phyloP scores from a whole-genome alignment of 306 rosid species.

The Fagus crenata region DNA sequence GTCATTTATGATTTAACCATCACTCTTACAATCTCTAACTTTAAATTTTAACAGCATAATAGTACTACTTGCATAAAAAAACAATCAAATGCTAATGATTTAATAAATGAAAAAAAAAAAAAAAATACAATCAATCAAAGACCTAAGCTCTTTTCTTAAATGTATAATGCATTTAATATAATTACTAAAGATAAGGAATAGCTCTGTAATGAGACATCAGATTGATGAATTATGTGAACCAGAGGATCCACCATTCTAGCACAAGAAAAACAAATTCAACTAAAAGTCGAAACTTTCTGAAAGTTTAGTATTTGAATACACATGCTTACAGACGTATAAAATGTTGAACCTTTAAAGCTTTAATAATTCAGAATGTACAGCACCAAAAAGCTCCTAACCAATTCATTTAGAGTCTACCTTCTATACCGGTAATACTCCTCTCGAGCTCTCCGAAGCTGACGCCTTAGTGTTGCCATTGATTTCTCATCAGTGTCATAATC shows the following conservation, averaged over 20 bases:
- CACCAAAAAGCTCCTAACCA: too few relatives aligned
- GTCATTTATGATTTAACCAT: too few relatives aligned
- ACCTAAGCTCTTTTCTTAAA: neutral
- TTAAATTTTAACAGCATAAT: neutral
- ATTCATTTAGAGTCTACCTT: too few relatives aligned
- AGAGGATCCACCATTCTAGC: neutral
- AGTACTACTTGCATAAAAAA: neutral
- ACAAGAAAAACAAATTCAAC: neutral
- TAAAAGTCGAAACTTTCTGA: neutral
- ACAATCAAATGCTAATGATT: neutral
- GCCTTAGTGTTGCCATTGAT: constrained; percentile 94
- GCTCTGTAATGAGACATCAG: neutral
- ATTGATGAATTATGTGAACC: neutral
- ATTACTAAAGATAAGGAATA: constrained; percentile 1
- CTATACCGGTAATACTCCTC: constrained; percentile 90
- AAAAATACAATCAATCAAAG: neutral
- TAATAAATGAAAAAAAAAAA: neutral
- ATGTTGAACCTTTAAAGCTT: neutral
- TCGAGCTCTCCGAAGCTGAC: constrained; percentile 85
- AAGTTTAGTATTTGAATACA: neutral
- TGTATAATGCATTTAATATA: neutral
- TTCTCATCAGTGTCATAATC: constrained; percentile 97
- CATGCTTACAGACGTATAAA: neutral
- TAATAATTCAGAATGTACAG: neutral
- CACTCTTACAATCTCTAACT: neutral